A percentile compares a stretch with the other conserved stretches of the same genome.
Conservation (phyloP, 306 rosid species). For the Medicago lupulina region DNA sequence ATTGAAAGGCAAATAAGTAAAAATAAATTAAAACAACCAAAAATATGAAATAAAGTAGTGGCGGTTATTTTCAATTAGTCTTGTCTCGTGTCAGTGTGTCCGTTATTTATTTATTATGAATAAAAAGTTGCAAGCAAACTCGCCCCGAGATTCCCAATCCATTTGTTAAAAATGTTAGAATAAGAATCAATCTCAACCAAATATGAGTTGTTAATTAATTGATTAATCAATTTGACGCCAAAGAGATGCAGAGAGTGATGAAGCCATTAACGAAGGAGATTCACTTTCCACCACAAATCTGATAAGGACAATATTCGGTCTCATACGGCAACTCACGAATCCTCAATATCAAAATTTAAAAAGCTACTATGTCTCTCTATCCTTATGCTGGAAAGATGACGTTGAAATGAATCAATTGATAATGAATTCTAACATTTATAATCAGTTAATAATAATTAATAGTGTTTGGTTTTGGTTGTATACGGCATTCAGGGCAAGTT, state of each 20-base stretch:
- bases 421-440: background rate
- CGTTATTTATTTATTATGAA: background rate
- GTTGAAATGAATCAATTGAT: background rate
- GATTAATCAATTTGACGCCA: constrained; percentile 17
- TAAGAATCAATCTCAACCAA: constrained; percentile 40
- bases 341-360: constrained; percentile 13
- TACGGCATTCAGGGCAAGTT: constrained; percentile 13
- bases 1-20: no score
- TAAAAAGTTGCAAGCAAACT: constrained; percentile 24
- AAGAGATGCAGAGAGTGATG: constrained; percentile 33
- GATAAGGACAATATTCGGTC: constrained; percentile 37
- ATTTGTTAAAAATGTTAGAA: constrained; percentile 30
- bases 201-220: background rate
- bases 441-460: background rate
- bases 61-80: background rate
- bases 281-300: constrained; percentile 27
- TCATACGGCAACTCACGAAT: constrained; percentile 17
- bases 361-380: constrained; percentile 38
- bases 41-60: background rate
- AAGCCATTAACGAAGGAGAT: constrained; percentile 41
- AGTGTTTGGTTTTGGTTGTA: constrained; percentile 9
- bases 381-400: constrained; percentile 41
- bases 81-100: no score
- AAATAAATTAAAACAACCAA: background rate
- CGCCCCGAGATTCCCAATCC: constrained; percentile 29